Conservation (phyloP, 2,329 filamentous ascomycete species). For the Alternaria solani region DNA sequence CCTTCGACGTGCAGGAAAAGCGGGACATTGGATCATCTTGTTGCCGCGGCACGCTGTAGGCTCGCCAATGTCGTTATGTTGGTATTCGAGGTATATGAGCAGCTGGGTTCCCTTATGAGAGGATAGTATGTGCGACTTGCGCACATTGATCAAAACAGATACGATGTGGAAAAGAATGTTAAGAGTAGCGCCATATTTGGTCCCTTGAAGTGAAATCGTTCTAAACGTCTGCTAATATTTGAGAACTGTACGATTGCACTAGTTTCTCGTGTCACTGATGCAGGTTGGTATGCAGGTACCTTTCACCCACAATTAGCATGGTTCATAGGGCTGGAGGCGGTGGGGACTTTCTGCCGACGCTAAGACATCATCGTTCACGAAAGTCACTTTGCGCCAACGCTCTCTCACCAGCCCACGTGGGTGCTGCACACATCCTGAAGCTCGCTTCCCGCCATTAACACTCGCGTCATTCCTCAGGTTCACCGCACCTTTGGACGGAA, state of each 20-base stretch:
- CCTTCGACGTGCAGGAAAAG: neutral
- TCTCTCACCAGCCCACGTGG: constrained; percentile 6
- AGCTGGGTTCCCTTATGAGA: neutral
- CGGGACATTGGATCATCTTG: neutral
- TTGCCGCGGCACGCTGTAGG: neutral
- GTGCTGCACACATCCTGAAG: neutral
- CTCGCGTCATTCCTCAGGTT: neutral
- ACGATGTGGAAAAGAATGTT: neutral
- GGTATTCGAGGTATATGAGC: neutral
- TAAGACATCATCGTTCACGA: constrained; percentile 23
- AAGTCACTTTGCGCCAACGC: constrained; percentile 24
- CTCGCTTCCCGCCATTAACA: neutral
- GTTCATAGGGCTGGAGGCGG: constrained; percentile 45
- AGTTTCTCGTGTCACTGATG: neutral
- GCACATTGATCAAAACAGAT: constrained; percentile 1
- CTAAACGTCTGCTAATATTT: neutral
- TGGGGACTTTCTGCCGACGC: constrained; percentile 30
- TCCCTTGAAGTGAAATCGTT: neutral
- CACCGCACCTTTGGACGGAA: neutral
- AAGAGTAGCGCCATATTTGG: neutral
- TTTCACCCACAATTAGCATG: constrained; percentile 4
- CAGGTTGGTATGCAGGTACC: constrained; percentile 11
- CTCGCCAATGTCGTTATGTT: neutral
- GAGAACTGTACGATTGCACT: neutral
- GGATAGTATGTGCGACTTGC: neutral